These are phyloP conservation scores for Vigna mungo DNA, from an alignment of 306 rosid species.

Conservation along the genomic window DNA sequence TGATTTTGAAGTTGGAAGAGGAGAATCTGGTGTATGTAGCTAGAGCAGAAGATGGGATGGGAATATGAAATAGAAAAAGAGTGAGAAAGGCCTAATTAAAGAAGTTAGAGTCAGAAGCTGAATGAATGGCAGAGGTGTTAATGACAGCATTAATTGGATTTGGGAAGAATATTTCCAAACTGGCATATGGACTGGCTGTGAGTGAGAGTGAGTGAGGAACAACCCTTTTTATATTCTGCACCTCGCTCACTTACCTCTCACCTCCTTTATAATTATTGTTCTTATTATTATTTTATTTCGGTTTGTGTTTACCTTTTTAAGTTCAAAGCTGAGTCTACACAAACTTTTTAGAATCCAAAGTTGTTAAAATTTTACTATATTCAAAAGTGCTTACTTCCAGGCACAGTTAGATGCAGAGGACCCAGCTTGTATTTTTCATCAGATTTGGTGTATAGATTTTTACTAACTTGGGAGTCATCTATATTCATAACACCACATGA, in stretches of 20 bases:
- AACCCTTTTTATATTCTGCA: slow-evolving; percentile 58
- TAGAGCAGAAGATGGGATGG: slow-evolving; percentile 8
- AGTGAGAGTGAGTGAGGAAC: slow-evolving; percentile 70
- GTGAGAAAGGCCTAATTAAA: slow-evolving; percentile 42
- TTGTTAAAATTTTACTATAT: slow-evolving; percentile 55
- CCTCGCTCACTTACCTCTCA: slow-evolving; percentile 55
- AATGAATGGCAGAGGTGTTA: slow-evolving; percentile 60
- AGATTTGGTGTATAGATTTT: slow-evolving; percentile 62
- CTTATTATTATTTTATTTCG: background rate
- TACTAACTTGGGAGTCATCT: slow-evolving; percentile 40
- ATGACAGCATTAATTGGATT: slow-evolving; percentile 60
- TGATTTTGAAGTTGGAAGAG: slow-evolving; percentile 14
- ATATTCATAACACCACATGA: slow-evolving; percentile 56
- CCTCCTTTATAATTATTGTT: slow-evolving; percentile 22
- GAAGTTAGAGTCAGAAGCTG: slow-evolving; percentile 63
- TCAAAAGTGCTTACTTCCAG: slow-evolving; percentile 50
- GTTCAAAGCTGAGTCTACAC: slow-evolving; percentile 32
- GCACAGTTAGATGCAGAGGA: slow-evolving; percentile 52
- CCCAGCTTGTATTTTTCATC: slow-evolving; percentile 51
- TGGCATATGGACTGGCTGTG: slow-evolving; percentile 71
- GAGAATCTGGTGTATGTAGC: background rate
- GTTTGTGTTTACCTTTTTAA: slow-evolving; percentile 35
- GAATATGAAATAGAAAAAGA: slow-evolving; percentile 29
- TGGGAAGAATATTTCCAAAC: slow-evolving; percentile 53
- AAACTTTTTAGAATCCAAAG: slow-evolving; percentile 60